phyloP scores from a whole-genome alignment of 164 flowering plant species.

The Dillenia turbinata region DNA sequence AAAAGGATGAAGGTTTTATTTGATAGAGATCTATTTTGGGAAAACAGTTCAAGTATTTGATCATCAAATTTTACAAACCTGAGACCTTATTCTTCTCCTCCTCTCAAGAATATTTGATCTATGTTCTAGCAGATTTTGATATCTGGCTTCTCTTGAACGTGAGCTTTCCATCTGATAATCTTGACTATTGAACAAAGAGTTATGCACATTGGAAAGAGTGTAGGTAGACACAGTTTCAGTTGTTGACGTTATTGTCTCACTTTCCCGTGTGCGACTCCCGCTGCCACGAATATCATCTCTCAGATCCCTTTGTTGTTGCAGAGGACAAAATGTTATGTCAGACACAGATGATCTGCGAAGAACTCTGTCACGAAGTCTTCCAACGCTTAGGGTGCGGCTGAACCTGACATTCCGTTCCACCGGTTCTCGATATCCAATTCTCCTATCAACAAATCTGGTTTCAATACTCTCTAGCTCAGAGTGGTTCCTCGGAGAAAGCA shows the following conservation, averaged over 20 bases:
- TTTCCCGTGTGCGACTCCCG: conserved; percentile 22
- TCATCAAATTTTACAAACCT: conserved; percentile 43
- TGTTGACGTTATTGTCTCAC: conserved; percentile 17
- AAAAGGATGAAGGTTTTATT: too few relatives aligned
- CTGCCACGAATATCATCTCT: conserved; percentile 32
- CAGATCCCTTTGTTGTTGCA: conserved; percentile 47
- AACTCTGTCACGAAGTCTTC: conserved; percentile 95
- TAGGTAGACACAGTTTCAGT: conserved; percentile 33
- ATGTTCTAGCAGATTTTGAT: conserved; percentile 63
- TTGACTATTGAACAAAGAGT: conserved; percentile 33
- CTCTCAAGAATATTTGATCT: conserved; percentile 83
- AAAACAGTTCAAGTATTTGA: too few relatives aligned
- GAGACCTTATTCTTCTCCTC: conserved; percentile 91
- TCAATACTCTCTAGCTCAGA: conserved; percentile 32
- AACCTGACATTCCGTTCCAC: conserved; percentile 71
- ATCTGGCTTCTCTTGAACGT: conserved; percentile 57
- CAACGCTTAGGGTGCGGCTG: conserved; percentile 87
- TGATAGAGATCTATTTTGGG: too few relatives aligned
- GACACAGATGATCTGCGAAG: conserved; percentile 72
- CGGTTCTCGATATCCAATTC: conserved; percentile 62
- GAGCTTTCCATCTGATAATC: conserved; percentile 44
- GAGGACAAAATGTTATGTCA: conserved; percentile 46
- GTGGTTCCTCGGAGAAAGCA: conserved; percentile 28
- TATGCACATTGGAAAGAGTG: conserved; percentile 25
- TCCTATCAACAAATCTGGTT: conserved; percentile 40